A percentile compares a stretch with the other conserved stretches of the same genome.
Conservation (phyloP, 805 yeast species). For the Yarrowia alimentaria region DNA sequence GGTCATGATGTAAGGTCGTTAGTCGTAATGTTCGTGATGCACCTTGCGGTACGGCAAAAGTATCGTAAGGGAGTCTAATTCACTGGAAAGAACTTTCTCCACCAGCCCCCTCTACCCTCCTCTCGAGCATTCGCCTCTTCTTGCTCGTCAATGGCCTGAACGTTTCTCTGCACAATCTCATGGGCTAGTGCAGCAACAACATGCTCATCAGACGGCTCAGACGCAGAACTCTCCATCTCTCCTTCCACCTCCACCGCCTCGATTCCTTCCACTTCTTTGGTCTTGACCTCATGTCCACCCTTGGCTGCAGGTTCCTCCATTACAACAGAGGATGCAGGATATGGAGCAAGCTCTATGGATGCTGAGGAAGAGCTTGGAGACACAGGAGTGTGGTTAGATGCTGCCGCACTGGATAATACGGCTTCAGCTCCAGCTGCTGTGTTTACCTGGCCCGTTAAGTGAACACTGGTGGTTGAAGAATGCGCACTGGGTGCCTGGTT, state of each 20-base stretch:
- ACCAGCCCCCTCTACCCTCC: background rate
- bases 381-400: too few species aligned
- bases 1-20: too few species aligned
- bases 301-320: too few species aligned
- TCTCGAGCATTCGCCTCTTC: constrained; percentile 11
- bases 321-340: too few species aligned
- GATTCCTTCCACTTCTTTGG: background rate
- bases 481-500: background rate
- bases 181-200: constrained; percentile 17
- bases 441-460: too few species aligned
- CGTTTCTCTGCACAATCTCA: constrained; percentile 19
- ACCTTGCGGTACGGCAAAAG: too few species aligned
- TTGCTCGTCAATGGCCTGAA: constrained; percentile 23
- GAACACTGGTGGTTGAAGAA: background rate
- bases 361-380: too few species aligned
- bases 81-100: background rate
- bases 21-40: too few species aligned
- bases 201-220: background rate
- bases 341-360: too few species aligned
- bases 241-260: background rate
- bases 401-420: too few species aligned
- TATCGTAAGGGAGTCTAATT: too few species aligned
- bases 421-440: too few species aligned
- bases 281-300: background rate
- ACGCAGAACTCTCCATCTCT: background rate